Conservation (phyloP, 2,329 filamentous ascomycete genomes). For the Colletotrichum lentis region DNA sequence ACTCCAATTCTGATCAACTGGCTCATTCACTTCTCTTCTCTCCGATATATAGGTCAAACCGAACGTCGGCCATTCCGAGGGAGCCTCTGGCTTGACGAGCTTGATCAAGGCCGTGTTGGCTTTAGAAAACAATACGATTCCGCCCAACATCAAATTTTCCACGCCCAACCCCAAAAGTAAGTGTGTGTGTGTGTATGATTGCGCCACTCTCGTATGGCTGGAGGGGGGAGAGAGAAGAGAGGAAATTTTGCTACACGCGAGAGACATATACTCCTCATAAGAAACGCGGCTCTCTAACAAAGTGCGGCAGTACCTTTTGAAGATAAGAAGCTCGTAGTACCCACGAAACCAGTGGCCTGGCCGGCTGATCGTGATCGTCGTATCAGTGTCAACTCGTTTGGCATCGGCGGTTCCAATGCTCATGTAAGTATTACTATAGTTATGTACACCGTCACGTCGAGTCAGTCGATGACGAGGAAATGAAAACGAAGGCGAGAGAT, state of each 20-base stretch:
- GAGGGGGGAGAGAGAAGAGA: too few species aligned
- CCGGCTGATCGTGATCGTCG: conserved; percentile 38
- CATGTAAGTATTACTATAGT: conserved; percentile 39
- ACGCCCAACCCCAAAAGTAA: conserved; percentile 42
- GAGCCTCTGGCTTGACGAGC: conserved; percentile 51
- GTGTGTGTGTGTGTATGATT: too few species aligned
- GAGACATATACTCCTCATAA: too few species aligned
- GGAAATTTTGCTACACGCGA: too few species aligned
- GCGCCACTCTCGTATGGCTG: too few species aligned
- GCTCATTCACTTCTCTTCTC: too few species aligned
- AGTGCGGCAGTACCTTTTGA: background rate
- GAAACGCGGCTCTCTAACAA: too few species aligned
- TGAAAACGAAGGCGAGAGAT: too few species aligned
- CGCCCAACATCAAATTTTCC: conserved; percentile 50
- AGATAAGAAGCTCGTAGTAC: conserved; percentile 42
- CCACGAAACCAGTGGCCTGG: conserved; percentile 43
- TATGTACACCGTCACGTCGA: too few species aligned
- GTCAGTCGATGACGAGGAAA: too few species aligned
- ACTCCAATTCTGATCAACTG: too few species aligned
- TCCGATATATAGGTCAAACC: conserved; percentile 42
- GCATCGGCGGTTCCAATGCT: conserved; percentile 49
- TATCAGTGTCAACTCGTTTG: conserved; percentile 45
- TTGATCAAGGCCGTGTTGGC: conserved; percentile 55
- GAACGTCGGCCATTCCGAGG: conserved; percentile 56
- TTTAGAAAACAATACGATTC: conserved; percentile 50